Base-by-base conservation (phyloP, 2,329 filamentous ascomycete species). In the Pezicula radicicola region DNA sequence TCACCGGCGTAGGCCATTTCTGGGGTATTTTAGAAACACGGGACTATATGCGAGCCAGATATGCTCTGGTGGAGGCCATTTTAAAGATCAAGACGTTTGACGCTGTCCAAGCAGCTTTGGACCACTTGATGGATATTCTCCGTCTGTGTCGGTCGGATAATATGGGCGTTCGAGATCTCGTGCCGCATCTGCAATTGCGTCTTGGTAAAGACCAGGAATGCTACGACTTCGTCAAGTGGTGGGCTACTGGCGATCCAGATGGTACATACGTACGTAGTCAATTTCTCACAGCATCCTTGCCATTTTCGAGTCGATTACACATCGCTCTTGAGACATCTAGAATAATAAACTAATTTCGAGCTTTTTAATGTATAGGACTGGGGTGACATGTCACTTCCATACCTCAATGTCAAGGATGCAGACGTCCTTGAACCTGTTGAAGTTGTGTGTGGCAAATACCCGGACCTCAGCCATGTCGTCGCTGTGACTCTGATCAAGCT, bases 151-250 rank as follows among this genome's bases (percentile, higher is more conserved):
- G 72, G 2, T n/a, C 55, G 10, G 77, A 81, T 56, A 73, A 74
- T 52, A 64, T 77, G 66, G 71, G 72, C 0, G 16, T 77, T 3
- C 68, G 76, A 0, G 41, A 70, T 16, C 18, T 73, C 0, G 52
- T 76, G 0, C 77, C 79, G 0, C 55, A 60, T 0, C 40, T 76
- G 9, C 68, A 73, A 50, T 59, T 83, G 13, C 72, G 76, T 3
- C 66, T 81, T 6, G 69, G 70, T 18, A 66, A 61, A 40, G 77
- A 81, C 51, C 76, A 81, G 58, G 75, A 72, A 68, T 55, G 65
- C 60, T 77, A 76, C 57, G 71, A 75, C 56, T 77, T 77, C 50
- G 33, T 76, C 58, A 78, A 75, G 61, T 78, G 72, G 75, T 78
- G 67, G 66, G 60, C 55, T 5, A 66, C 60, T 1, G 55, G 55